Evolutionary conservation across 164 flowering plant species (phyloP).

Genomic region (Kalanchoe fedtschenkoi): DNA sequence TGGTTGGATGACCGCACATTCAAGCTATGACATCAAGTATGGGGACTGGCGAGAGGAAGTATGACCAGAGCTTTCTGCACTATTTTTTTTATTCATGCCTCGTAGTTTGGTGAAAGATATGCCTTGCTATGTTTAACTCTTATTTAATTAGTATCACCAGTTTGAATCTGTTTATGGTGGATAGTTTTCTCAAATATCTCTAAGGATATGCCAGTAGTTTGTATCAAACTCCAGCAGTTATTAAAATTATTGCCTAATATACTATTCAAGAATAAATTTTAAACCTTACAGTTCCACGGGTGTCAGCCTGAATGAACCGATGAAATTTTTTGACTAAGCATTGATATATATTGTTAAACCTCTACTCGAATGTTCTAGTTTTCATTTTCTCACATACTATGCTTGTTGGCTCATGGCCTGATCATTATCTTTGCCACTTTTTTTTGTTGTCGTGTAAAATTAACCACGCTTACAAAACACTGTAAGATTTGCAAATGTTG

Average conservation of each 20-base stretch:
- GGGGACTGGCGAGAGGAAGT: conserved; percentile 66
- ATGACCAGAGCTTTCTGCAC: conserved; percentile 3
- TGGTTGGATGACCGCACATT: conserved; percentile 46
- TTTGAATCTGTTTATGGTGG: not conserved
- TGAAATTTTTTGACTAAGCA: not conserved
- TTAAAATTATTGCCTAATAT: not conserved
- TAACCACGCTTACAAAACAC: not conserved
- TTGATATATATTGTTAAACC: not conserved
- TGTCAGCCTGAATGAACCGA: not conserved
- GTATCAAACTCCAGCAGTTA: not conserved
- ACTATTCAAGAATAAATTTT: not conserved
- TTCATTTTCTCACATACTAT: not conserved
- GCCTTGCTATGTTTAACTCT: too few species aligned
- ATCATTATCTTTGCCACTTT: not conserved
- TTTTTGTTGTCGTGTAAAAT: not conserved
- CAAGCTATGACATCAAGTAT: conserved; percentile 49
- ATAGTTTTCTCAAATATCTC: not conserved
- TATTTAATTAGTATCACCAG: not conserved
- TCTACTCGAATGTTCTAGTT: not conserved
- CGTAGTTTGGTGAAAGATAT: not conserved
- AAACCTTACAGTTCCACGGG: not conserved
- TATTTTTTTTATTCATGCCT: not conserved
- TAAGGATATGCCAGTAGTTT: not conserved
- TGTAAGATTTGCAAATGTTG: not conserved
- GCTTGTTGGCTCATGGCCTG: not conserved